These are phyloP conservation scores for Hortaea sp. DNA, from an alignment of 2,329 filamentous ascomycete species.

Conservation along the genomic window DNA sequence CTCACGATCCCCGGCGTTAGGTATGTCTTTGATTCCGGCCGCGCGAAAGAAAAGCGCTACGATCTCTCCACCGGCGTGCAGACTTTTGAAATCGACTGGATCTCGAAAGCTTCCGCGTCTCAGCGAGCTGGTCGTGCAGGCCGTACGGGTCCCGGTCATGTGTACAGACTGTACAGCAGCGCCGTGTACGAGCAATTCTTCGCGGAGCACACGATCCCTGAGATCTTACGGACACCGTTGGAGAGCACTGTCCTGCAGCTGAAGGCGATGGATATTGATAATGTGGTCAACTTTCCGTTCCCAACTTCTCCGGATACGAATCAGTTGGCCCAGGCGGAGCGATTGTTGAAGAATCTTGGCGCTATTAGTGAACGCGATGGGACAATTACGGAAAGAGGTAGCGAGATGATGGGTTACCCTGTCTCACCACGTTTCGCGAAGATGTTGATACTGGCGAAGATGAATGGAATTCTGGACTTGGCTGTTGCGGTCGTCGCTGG, in stretches of 20 bases:
- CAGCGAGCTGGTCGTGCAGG: slow-evolving; percentile 90
- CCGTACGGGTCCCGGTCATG: slow-evolving; percentile 90
- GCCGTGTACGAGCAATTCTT: slow-evolving; percentile 90
- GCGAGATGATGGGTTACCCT: slow-evolving; percentile 78
- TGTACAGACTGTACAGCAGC: slow-evolving; percentile 88
- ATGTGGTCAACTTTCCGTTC: slow-evolving; percentile 90
- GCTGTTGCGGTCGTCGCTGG: slow-evolving; percentile 82
- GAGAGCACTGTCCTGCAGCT: slow-evolving; percentile 84
- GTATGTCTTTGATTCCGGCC: slow-evolving; percentile 91
- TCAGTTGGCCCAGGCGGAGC: slow-evolving; percentile 73
- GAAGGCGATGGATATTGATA: slow-evolving; percentile 86
- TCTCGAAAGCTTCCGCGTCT: slow-evolving; percentile 90
- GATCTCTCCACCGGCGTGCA: slow-evolving; percentile 84
- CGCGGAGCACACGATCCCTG: slow-evolving; percentile 72
- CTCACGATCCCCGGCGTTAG: slow-evolving; percentile 90
- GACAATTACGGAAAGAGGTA: slow-evolving; percentile 68
- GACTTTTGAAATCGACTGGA: slow-evolving; percentile 91
- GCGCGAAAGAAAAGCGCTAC: slow-evolving; percentile 85
- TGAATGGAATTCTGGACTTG: slow-evolving; percentile 72
- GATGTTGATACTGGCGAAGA: slow-evolving; percentile 79
- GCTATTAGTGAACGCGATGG: slow-evolving; percentile 55
- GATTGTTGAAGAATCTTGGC: slow-evolving; percentile 72
- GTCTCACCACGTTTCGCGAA: slow-evolving; percentile 83
- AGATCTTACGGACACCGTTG: slow-evolving; percentile 82
- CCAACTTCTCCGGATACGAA: slow-evolving; percentile 75